These are phyloP conservation scores for Bjerkandera adusta DNA, from an alignment of 1,284 basidiomycete genomes.

Conservation along the genomic window DNA sequence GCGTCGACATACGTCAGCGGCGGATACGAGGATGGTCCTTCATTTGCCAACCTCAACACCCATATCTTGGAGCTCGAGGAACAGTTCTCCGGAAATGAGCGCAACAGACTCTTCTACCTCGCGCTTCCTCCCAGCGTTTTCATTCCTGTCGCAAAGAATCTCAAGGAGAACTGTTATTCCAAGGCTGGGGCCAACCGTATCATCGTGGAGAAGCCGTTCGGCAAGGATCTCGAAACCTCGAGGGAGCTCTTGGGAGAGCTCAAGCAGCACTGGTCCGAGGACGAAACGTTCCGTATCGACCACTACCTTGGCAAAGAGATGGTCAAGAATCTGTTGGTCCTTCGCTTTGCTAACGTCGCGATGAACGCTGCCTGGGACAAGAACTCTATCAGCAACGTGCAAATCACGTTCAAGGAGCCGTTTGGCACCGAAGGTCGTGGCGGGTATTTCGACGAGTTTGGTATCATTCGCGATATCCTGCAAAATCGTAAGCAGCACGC, in stretches of 20 bases:
- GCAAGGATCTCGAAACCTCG: slow-evolving; percentile 89
- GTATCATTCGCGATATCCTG: slow-evolving; percentile 93
- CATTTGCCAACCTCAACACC: slow-evolving; percentile 76
- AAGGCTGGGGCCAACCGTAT: slow-evolving; percentile 79
- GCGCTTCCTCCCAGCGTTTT: slow-evolving; percentile 95
- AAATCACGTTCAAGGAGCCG: slow-evolving; percentile 98
- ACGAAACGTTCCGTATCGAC: slow-evolving; percentile 97
- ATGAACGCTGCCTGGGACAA: slow-evolving; percentile 89
- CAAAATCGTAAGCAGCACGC: slow-evolving; percentile 82
- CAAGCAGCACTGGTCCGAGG: slow-evolving; percentile 88
- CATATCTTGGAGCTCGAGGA: slow-evolving; percentile 79
- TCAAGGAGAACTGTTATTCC: slow-evolving; percentile 82
- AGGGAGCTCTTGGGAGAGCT: slow-evolving; percentile 76
- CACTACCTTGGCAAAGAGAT: slow-evolving; percentile 99
- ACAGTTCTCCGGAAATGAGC: slow-evolving; percentile 57
- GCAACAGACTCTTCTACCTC: slow-evolving; percentile 89
- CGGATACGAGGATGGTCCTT: slow-evolving; percentile 80
- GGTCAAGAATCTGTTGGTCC: slow-evolving; percentile 95
- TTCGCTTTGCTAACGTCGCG: slow-evolving; percentile 92
- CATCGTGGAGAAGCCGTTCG: slow-evolving; percentile 97
- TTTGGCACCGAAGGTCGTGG: slow-evolving; percentile 97
- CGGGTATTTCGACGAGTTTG: slow-evolving; percentile 98
- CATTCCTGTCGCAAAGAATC: slow-evolving; percentile 79
- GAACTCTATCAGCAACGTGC: slow-evolving; percentile 91
- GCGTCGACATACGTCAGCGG: slow-evolving; percentile 83